Evolutionary conservation across 1,139 yeast genomes (phyloP), one percentile per base, ranked within the genome.

Genomic region (Trichomonascaceae sp.): DNA sequence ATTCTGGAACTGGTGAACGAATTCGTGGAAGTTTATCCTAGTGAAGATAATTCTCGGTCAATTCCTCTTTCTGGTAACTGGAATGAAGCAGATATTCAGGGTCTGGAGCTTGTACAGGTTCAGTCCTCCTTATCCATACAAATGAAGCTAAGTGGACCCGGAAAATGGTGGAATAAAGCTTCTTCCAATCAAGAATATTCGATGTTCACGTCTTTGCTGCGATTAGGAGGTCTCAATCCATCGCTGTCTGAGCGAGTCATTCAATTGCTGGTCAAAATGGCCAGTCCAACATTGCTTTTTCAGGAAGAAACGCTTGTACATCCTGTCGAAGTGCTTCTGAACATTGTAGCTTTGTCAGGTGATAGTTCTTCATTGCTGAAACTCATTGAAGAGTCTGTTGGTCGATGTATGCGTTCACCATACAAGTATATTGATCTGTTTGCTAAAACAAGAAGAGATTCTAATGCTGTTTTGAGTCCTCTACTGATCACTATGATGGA

Each of bases 381-480:
- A 15, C 68, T 88, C 43, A 61, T 91, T 15, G 96, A 90, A 65
- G 95, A 90, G 66, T 74, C 87, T 0, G 76, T 88, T 27, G 74
- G 89, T 1, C 77, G 96, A 60, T 76, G 84, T 57, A 76, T 85
- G 53, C 78, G 82, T 57, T 72, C 88, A 1, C 97, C 97, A 0
- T 93, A 85, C 70, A 89, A 87, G 65, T 91, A 89, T 61, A 78
- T 88, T 53, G 98, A 91, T 65, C 64, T 75, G 56, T 76, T 87
- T 1, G 80, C 79, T 51, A 62, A 66, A 1, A 66, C 68, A 13
- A 52, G 57, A 43, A 52, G 48, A 17, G 51, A 52, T 15, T 55
- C 54, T 9, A 57, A 69, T 13, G 72, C 70, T 7, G 59, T 67
- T 17, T 65, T 84, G 15, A 87, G 96, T 63, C 85, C 95, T 0